Base-by-base conservation (phyloP, 108 stramenopile genomes). In the Cyclotella sp. region DNA sequence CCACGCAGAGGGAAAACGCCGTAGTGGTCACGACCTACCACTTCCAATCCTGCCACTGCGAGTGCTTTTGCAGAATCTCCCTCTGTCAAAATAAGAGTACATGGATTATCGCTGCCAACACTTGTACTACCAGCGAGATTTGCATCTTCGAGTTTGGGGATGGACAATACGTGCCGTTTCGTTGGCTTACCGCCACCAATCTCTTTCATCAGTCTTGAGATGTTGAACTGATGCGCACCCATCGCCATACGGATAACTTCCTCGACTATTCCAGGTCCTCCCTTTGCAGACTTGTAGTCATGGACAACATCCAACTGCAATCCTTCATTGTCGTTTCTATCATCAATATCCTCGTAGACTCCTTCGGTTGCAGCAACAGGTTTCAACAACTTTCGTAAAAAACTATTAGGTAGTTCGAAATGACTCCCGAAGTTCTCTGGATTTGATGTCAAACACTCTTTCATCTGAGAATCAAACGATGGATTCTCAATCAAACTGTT, bases 1-100 rank as follows among this genome's bases (percentile, higher is more conserved):
- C 99, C 99, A n/a, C 96, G 91, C 2, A 99, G 87, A 0, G 99
- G 99, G 83, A 99, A 99, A 6, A 99, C 98, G 9, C 99, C 99
- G 83, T 93, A 98, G 14, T 83, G 51, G 54, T 98, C 95, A 15
- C 99, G 79, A 11, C 99, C 98, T 40, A 99, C 93, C n/a, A 98
- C 91, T 68, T 96, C 92, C 21, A 99, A 83, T 12, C 98, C 99
- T 21, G 92, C 89, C 0, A 99, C 95, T 19, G 99, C 99, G 28
- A 99, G 71, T 22, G 99, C 95, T 81, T 99, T 99, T 40, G 99
- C 99, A 34, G 97, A 97, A 78, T 99, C 99, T 63, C 99, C 99
- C 89, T 99, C 99, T 0, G 99, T 99, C 30, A 99, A 76, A 54
- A 99, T 99, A 21, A 99, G 84, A 9, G 99, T 99, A 77, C 95